Evolutionary conservation across 1,284 basidiomycete species (phyloP).

Genomic region (Fomitopsis schrenkii): DNA sequence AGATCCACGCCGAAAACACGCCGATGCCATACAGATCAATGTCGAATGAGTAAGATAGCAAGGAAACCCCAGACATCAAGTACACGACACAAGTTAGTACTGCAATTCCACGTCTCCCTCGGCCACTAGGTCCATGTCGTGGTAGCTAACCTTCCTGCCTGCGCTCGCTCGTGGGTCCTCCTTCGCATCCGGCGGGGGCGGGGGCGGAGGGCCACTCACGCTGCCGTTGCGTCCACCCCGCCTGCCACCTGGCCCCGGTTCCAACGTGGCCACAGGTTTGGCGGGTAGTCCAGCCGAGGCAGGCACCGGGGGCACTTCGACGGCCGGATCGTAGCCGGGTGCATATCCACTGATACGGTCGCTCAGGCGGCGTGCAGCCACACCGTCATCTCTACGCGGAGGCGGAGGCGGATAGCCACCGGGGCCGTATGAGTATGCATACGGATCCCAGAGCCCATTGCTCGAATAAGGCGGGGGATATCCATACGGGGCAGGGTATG

Average conservation of each 20-base stretch:
- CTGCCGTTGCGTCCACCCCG: constrained; percentile 33
- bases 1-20: constrained; percentile 6
- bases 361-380: constrained; percentile 57
- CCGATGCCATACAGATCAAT: constrained; percentile 11
- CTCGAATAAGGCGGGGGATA: constrained; percentile 29
- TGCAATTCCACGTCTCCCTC: constrained; percentile 81
- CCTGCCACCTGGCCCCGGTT: constrained; percentile 42
- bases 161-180: constrained; percentile 84
- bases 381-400: constrained; percentile 52
- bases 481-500: constrained; percentile 41
- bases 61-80: constrained; percentile 5
- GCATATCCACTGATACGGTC: constrained; percentile 76
- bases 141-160: constrained; percentile 78
- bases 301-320: constrained; percentile 44
- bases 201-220: constrained; percentile 52
- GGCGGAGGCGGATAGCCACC: constrained; percentile 29
- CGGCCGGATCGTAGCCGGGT: constrained; percentile 41
- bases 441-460: constrained; percentile 49
- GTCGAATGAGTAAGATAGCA: background rate
- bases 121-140: constrained; percentile 84
- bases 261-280: constrained; percentile 64
- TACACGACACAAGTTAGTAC: constrained; percentile 45
- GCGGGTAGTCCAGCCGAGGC: constrained; percentile 70
- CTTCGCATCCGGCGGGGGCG: constrained; percentile 80
- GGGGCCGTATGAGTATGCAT: constrained; percentile 35